Base-by-base conservation (phyloP, 2,329 filamentous ascomycete genomes). In the Alternaria triticimaculans region DNA sequence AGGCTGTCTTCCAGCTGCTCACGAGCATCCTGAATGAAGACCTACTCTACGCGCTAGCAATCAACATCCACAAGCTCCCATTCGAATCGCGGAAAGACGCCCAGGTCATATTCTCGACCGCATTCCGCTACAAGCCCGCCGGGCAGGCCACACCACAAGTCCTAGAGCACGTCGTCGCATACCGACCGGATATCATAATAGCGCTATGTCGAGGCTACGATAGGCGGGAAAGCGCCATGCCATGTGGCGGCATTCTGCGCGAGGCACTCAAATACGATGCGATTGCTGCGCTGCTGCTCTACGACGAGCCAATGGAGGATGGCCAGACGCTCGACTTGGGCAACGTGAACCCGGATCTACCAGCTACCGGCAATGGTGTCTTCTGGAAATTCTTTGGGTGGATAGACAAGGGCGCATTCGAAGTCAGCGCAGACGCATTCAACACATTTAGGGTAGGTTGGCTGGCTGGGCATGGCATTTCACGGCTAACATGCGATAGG, bases 381-480 rank as follows among this genome's bases (percentile, higher is more conserved):
- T 97, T 99, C 79, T 99, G 96, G 96, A 90, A 88, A 50, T 98
- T 98, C 82, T 98, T 99, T 77, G 89, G 92, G 65, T 99, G 95
- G 93, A 97, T 99, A 74, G 94, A 98, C 82, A 93, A 93, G 81
- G 93, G 94, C 72, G 94, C 92, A 28, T 99, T 99, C 76, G 96
- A 99, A 83, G 93, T 98, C 69, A 94, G 94, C 73, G 95, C 96
- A 30, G 96, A 99, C 84, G 95, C 96, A 2, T 99, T 99, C 80
- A 97, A 94, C 62, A 98, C 95, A 5, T 99, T 99, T 81, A 88
- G 95, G 79, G 93, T 97, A 86, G 20, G 69, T 20, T 18, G 23
- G 4, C 23, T 23, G n/a, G 44, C 15, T 15, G 25, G 14, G 6
- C 11, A 23, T 20, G 12, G 41, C 8, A 30, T n/a, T 9, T 44